Evolutionary conservation across 163 green algal genomes (phyloP), one percentile per base, ranked within the genome.

Genomic region (Scenedesmus sp.): DNA sequence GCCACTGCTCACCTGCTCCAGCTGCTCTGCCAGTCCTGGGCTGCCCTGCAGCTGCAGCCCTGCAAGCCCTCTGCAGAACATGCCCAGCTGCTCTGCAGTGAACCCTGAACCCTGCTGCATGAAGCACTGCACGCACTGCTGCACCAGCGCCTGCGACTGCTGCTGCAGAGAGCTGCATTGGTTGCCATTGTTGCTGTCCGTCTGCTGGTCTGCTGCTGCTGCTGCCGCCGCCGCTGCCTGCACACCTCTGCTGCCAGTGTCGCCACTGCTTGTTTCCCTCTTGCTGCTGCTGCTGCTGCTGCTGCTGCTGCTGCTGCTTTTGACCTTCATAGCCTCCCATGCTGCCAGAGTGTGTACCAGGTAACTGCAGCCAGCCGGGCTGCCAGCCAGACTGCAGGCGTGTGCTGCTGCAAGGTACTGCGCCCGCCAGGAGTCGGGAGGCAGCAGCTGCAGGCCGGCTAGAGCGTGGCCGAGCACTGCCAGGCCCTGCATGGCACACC

Each of bases 321-420:
- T 12, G 0, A 37, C 35, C 18, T 49, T 37, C 37, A 83, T 12
- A 4, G 37, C 37, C 73, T 84, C 56, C 85, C 85, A 90, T 18
- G 85, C 46, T 42, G 44, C 85, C 42, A 90, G 70, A 2, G 70
- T 85, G 43, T 79, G 44, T 20, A 90, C 59, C 16, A 90, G 72
- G 49, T 90, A 90, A 72, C 85, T 90, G 85, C 85, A 90, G 51
- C 85, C 85, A 56, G 85, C 85, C 1, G 85, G 85, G 5, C 26
- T 90, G 33, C n/a, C 43, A 5, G 70, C 70, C 5, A 90, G 72
- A 18, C 81, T 42, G 24, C 37, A 35, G 33, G 40, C 0, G 4
- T 80, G 0, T 22, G 72, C 70, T 40, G 85, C 85, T 42, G 43
- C 20, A 6, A 90, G 43, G 72, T 83, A 90, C n/a, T 37, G n/a